A percentile compares a stretch with the other conserved stretches of the same genome.
Evolutionary conservation across 495 filamentous ascomycete genomes (phyloP).

Genomic region (Penicillium arizonense): DNA sequence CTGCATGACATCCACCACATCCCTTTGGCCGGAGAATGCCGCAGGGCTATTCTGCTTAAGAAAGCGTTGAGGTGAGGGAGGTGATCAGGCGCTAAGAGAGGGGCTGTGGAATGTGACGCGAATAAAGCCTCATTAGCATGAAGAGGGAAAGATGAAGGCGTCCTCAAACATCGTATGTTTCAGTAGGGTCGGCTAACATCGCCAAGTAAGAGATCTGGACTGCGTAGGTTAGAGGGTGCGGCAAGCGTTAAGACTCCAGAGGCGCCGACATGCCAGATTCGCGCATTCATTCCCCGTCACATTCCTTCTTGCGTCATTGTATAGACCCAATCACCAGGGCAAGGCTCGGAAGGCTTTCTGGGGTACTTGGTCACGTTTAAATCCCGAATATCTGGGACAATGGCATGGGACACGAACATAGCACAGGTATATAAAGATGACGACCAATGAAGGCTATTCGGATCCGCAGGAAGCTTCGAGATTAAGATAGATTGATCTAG

Average conservation of each 20-base stretch:
- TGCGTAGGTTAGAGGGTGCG: neutral
- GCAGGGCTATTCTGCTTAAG: neutral
- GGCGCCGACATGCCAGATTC: slow-evolving; percentile 13
- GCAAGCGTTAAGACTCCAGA: neutral
- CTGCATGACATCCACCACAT: slow-evolving; percentile 9
- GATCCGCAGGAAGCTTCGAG: neutral
- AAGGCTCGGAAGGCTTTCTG: neutral
- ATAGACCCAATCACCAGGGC: neutral
- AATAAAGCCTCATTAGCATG: neutral
- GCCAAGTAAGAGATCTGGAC: too few relatives aligned
- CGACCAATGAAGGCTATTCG: neutral
- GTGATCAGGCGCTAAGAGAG: neutral
- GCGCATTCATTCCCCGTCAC: slow-evolving; percentile 15
- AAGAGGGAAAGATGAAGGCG: neutral
- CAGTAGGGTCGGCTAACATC: neutral
- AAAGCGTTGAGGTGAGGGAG: neutral
- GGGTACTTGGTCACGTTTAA: neutral
- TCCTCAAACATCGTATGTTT: neutral
- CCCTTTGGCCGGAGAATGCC: slow-evolving; percentile 5
- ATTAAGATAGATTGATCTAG: slow-evolving; percentile 15
- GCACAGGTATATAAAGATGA: neutral
- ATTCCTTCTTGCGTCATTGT: slow-evolving; percentile 16
- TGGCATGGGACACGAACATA: neutral
- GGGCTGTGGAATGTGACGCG: neutral
- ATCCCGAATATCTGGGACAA: neutral